These are phyloP conservation scores for Cichorium intybus DNA, from an alignment of 140 eudicot species.

Conservation along the genomic window DNA sequence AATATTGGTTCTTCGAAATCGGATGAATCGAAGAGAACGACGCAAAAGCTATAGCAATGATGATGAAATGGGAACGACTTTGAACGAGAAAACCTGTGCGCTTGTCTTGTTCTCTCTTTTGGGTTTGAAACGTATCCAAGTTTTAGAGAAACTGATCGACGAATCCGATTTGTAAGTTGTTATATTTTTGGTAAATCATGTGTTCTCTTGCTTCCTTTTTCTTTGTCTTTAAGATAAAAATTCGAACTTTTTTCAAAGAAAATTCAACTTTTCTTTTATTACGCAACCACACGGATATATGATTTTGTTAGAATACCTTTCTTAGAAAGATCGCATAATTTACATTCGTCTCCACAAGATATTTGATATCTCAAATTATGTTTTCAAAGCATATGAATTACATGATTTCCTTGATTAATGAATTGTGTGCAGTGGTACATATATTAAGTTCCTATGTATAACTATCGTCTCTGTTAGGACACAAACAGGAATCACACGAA, in stretches of 20 bases:
- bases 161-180: constrained; percentile 7
- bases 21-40: constrained; percentile 7
- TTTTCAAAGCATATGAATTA: no score
- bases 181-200: constrained; percentile 2
- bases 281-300: background rate
- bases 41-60: background rate
- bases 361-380: no score
- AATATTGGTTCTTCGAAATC: background rate
- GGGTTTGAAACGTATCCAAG: background rate
- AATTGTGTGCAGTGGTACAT: no score
- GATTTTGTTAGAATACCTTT: background rate
- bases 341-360: background rate
- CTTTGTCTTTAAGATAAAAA: background rate
- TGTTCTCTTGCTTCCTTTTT: background rate
- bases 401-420: no score
- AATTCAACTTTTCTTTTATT: constrained; percentile 5
- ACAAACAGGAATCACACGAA: no score
- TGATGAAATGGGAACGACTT: constrained; percentile 6
- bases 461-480: no score
- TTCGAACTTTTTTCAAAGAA: background rate
- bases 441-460: no score
- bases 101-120: background rate
- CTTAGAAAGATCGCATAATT: background rate
- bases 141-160: background rate
- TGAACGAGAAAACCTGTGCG: background rate